Base-by-base conservation (phyloP, 2,329 filamentous ascomycete species). In the Trichoderma semiorbis region DNA sequence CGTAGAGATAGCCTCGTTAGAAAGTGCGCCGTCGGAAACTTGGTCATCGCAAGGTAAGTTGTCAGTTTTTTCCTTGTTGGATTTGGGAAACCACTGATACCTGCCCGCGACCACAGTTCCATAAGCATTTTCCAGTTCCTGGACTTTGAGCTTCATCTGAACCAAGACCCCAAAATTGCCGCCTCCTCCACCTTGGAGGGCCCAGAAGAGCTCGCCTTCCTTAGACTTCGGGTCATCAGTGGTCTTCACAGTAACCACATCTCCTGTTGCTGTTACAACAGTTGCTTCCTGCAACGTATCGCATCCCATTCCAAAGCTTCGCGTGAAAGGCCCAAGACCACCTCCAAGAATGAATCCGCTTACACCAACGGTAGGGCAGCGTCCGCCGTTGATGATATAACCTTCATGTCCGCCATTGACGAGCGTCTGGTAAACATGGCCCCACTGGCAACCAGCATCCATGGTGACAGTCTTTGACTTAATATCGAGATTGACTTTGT, bases 301-400 rank as follows among this genome's bases (percentile, higher is more conserved):
- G 16, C 69, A 65, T 7, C 69, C 69, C 69, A 1, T 67, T 24
- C 64, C 64, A 11, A 67, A 67, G 12, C 73, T 77, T n/a, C 75
- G 73, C 1, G 80, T 80, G 10, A 83, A 79, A 0, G 75, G 74
- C 3, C 80, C 78, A 1, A 72, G 68, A 11, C 81, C 81, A 5
- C 80, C 82, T 1, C 81, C 80, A 6, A 81, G 77, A 7, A 81
- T 70, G 75, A 80, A 83, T 0, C 82, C 82, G 14, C 79, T 74
- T 5, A 83, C 74, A 7, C 81, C 81, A 2, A 83, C 81, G 53
- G 75, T 74, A 16, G 79, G 78, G 39, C 78, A 79, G 6, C 78
- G 73, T 2, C 79, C 78, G 8, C 79, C 79, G 21, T 78, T 79
- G 55, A 78, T 72, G 2, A 76, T 72, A 7, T 53, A 72, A 1